Evolutionary conservation across 345 rosid genomes (phyloP), one percentile per base, ranked within the genome.

Genomic region (Combretum micranthum): DNA sequence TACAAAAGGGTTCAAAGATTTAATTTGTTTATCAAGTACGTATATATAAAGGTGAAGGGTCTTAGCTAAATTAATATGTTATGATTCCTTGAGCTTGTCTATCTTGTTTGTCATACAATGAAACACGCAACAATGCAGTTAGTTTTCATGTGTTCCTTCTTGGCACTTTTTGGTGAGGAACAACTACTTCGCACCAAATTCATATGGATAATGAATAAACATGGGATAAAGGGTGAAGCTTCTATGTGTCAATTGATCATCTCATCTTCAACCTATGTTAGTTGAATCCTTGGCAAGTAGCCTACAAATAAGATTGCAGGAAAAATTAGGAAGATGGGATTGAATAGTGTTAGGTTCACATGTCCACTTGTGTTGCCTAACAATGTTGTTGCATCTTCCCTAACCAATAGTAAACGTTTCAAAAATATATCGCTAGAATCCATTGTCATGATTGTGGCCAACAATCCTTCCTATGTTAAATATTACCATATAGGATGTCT

Each of bases 391-490:
- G 57, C 75, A 44, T 79, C 78, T 18, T 68, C 73, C 26, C 69
- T 77, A 22, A 81, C 86, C 4, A 88, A 83, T 19, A 65, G 77
- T 22, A 73, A 50, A 84, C 87, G 0, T 79, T 92, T 73, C 86
- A 71, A 62, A 66, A 70, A 25, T 71, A 84, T 55, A 18, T 64
- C 88, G 67, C 39, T 59, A 4, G 81, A 80, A 57, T 69, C 88
- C 56, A 80, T 92, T 42, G 69, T 80, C 42, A 87, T 85, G n/a
- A 64, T 92, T 61, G 80, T 74, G 45, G 59, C 77, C 54, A 77
- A 84, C 76, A 92, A 92, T 67, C 98, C 98, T 55, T 80, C 83
- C 68, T 77, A 84, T 50, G 63, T 83, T 52, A 84, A 88, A n/a
- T 60, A 74, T 83, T 42, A 58, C 95, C 37, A 80, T 92, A 65